Base-by-base conservation (phyloP, 306 rosid species). In the Benincasa hispida region DNA sequence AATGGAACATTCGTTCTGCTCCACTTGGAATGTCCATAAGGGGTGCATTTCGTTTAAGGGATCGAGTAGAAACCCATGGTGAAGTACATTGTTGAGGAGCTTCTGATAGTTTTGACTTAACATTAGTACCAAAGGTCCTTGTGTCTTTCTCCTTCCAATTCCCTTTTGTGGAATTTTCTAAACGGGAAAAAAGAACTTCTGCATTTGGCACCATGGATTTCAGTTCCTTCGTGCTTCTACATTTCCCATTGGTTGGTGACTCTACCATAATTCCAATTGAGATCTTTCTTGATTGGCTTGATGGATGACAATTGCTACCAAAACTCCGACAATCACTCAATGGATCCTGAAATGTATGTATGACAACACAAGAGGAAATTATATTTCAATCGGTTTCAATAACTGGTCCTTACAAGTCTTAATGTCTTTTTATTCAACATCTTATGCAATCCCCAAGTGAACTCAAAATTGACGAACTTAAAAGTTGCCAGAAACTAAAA, bases 261-360 rank as follows among this genome's bases (percentile, higher is more conserved):
- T 90, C 94, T 30, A 62, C 93, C 89, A 92, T 66, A 79, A 94
- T 77, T 85, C 99, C 99, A 39, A 90, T 84, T 21, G 99, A 94
- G 68, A 94, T 87, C 88, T 94, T 94, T 86, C 99, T 88, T 42
- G 92, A 84, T 82, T 90, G 96, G 87, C 91, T 88, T 62, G 89
- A 87, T 5, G 86, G 92, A 76, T 76, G 80, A 75, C 82, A 79
- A 63, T 82, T 86, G 88, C 92, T 87, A 69, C 91, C 89, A 50
- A 85, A 85, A 84, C 93, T 90, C 83, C 90, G 81, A 80, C 86
- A 70, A 39, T 84, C 88, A 68, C 88, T 86, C 28, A 59, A 58
- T 79, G 34, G 88, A 69, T 79, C 92, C 99, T 94, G 90, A 74
- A 85, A 84, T 21, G 62, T 25, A 48, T 7, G 48, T 34, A 57